Evolutionary conservation across 2,329 filamentous ascomycete genomes (phyloP).

Genomic region (Claviceps spartinae): DNA sequence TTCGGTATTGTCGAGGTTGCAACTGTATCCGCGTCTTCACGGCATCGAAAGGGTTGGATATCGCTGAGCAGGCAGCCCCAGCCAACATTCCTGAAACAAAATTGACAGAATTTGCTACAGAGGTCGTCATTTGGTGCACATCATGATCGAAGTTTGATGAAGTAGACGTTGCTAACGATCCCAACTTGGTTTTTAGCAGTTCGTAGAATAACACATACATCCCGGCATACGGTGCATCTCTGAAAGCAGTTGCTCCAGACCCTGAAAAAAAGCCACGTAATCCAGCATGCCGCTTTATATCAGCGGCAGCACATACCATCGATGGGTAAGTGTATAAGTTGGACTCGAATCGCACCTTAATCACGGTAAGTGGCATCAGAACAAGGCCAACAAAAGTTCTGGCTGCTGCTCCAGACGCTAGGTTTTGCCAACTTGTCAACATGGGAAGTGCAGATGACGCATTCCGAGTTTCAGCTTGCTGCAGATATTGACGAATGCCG

Average conservation of each 20-base stretch:
- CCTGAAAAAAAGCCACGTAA: constrained; percentile 80
- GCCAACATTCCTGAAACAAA: constrained; percentile 72
- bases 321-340: constrained; percentile 74
- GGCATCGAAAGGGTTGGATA: constrained; percentile 94
- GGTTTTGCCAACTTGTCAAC: constrained; percentile 71
- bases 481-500: constrained; percentile 56
- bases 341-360: constrained; percentile 93
- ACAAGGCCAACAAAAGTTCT: constrained; percentile 77
- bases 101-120: constrained; percentile 53
- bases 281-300: constrained; percentile 63
- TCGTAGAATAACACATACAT: constrained; percentile 94
- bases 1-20: constrained; percentile 68
- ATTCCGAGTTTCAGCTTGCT: constrained; percentile 13
- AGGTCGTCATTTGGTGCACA: constrained; percentile 16
- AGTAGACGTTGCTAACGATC: constrained; percentile 10
- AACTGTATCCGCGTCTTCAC: constrained; percentile 92
- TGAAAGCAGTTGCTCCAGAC: constrained; percentile 82
- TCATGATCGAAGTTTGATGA: constrained; percentile 6
- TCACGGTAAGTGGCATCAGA: constrained; percentile 89
- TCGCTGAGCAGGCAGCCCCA: constrained; percentile 66
- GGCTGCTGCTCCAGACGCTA: constrained; percentile 71
- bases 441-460: constrained; percentile 64
- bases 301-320: constrained; percentile 54
- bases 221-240: constrained; percentile 93
- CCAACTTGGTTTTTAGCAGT: constrained; percentile 54